Conservation (phyloP, 345 rosid species). For the Sisymbrium altissimum region DNA sequence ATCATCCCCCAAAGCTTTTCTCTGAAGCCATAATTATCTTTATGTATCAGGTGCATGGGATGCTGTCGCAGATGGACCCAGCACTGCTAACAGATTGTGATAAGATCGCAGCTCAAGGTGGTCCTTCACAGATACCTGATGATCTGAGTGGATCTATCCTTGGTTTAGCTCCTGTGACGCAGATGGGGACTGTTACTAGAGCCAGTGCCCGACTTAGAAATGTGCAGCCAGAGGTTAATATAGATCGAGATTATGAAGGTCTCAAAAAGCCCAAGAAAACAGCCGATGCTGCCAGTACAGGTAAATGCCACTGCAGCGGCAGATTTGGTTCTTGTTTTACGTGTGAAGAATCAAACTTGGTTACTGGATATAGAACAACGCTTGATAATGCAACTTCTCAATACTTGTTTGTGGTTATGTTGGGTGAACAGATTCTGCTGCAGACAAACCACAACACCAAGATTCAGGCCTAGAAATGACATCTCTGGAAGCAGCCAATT, state of each 20-base stretch:
- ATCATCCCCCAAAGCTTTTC: background rate
- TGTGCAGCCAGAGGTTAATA: slow-evolving; percentile 77
- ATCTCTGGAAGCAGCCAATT: slow-evolving; percentile 38
- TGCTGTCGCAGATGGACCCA: slow-evolving; percentile 99
- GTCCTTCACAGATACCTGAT: slow-evolving; percentile 76
- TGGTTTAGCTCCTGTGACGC: slow-evolving; percentile 68
- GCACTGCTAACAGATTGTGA: slow-evolving; percentile 79
- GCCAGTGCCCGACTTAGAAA: slow-evolving; percentile 94
- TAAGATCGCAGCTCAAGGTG: slow-evolving; percentile 85
- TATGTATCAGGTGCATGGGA: slow-evolving; percentile 77
- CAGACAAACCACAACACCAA: slow-evolving; percentile 46
- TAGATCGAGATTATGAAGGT: slow-evolving; percentile 69
- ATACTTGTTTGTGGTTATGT: background rate
- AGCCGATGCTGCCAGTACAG: slow-evolving; percentile 48
- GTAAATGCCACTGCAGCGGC: slow-evolving; percentile 31
- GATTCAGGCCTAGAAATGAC: slow-evolving; percentile 44
- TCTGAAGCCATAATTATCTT: background rate
- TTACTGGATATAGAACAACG: background rate
- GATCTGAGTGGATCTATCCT: slow-evolving; percentile 60
- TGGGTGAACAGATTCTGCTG: slow-evolving; percentile 41
- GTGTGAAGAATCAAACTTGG: background rate
- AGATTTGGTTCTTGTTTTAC: background rate
- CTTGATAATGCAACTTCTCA: slow-evolving; percentile 1
- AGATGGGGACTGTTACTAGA: slow-evolving; percentile 75
- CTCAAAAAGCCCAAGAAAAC: slow-evolving; percentile 79